Evolutionary conservation across 495 filamentous ascomycete species (phyloP), one percentile per base, ranked within the genome.

Genomic region (Elasticomyces elasticus): DNA sequence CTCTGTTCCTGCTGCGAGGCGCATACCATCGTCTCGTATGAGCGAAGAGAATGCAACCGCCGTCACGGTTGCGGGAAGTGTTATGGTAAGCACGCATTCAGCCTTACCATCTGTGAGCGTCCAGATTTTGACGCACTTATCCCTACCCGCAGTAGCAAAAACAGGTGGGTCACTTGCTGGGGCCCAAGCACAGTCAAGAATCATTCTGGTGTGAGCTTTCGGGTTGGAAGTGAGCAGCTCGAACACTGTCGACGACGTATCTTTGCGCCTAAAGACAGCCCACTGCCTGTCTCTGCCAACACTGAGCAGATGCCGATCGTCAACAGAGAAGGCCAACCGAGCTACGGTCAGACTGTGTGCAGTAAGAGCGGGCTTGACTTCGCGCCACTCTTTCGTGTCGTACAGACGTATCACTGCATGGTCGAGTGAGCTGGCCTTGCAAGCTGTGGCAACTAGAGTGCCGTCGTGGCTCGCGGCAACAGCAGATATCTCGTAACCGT

Each of bases 401-500:
- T 94, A 96, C 0, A 99, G 64, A 19, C 92, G 82, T 56, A 99
- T 87, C 41, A 96, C 89, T 35, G 92, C 92, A 63, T 99, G 94
- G 60, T 95, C 89, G 46, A 90, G 71, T 13, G 88, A 92, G 68
- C 82, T 90, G 17, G 94, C 94, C 64, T 84, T 86, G 71, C 91
- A 97, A 1, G 91, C 88, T n/a, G 88, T 94, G 17, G 94, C 92
- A 30, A 99, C 77, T 22, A 95, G 60, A 1, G 63, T 72, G 15
- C 83, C 82, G 61, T 86, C 83, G 55, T 85, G 79, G 60, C 80
- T 88, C 7, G 81, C 78, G n/a, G 90, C 86, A 22, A 95, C 79
- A 10, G 87, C 83, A 20, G 89, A 94, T 37, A 99, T 92, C 67
- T 99, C 92, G 71, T 94, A 94, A n/a, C 92, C 92, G 70, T 99